Evolutionary conservation across 2,329 filamentous ascomycete genomes (phyloP), one percentile per base, ranked within the genome.

Genomic region (Diaporthe destruens): DNA sequence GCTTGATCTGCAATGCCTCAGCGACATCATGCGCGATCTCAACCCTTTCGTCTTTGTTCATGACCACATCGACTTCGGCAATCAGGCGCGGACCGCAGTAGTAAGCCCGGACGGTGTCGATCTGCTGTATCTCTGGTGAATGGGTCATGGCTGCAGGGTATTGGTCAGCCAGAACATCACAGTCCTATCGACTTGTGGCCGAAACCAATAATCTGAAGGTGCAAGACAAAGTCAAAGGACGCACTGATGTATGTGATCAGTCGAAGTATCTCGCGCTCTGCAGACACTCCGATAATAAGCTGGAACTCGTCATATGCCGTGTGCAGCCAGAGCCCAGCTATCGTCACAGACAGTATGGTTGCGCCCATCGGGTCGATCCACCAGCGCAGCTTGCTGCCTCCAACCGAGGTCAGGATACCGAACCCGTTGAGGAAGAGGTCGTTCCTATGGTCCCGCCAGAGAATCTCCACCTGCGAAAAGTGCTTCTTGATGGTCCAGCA

Each of bases 381-480:
- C 96, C 96, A 98, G 73, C 86, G 85, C 29, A 98, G 86, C 85
- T 97, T 97, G 76, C 91, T 91, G 39, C 96, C 96, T 69, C 94
- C 94, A 16, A 98, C 92, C 2, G 93, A 96, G 0, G 95, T 98
- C 71, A 98, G 83, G 74, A 98, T 91, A 89, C 93, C 95, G 76
- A 97, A 94, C 67, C 94, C 94, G 81, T 98, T 99, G 87, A 99
- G 94, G 78, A 98, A 87, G 16, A 99, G 87, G 80, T 99, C 96
- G 80, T 99, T 99, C 74, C 96, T 92, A 84, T 99, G 96, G 79
- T 98, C 95, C 81, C 97, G 93, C 95, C 95, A 98, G 14, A 98
- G 86, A 79, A 98, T 98, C 71, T 93, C 90, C 74, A 98, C 91
- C 82, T 98, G 95, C 73, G 91, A 94, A 85, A 98, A 98, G 78